A percentile compares a stretch with the other conserved stretches of the same genome.
These are phyloP conservation scores for Populus simonii DNA, from an alignment of 345 rosid genomes.

Conservation along the genomic window DNA sequence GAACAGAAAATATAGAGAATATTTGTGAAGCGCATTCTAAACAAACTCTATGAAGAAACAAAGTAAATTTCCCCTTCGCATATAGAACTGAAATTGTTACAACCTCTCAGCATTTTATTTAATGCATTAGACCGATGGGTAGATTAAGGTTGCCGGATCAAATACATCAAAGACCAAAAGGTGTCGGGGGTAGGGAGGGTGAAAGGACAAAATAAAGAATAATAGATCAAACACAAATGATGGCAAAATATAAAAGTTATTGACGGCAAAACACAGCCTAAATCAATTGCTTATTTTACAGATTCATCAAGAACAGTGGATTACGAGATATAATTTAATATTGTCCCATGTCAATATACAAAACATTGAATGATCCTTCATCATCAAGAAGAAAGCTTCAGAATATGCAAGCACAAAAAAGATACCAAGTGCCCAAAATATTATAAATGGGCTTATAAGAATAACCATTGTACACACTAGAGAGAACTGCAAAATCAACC, in stretches of 20 bases:
- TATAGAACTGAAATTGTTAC: not conserved
- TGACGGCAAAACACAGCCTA: not conserved
- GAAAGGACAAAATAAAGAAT: not conserved
- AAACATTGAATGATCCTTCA: not conserved
- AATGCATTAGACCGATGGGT: not conserved
- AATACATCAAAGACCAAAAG: not conserved
- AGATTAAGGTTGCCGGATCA: not conserved
- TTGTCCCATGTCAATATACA: not conserved
- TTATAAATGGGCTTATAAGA: not conserved
- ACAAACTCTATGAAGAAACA: not conserved
- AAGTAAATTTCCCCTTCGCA: not conserved
- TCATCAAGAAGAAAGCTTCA: not conserved
- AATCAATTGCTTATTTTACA: not conserved
- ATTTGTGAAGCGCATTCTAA: not conserved
- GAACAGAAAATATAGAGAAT: too few relatives aligned
- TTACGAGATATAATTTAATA: not conserved
- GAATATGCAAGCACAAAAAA: not conserved
- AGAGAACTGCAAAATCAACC: not conserved
- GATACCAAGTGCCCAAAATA: not conserved
- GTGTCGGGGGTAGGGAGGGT: not conserved
- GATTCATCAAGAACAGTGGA: not conserved
- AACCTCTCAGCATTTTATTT: not conserved
- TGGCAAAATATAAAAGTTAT: not conserved
- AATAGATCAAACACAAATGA: not conserved
- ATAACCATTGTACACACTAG: not conserved